These are phyloP conservation scores for Paramecium sexaurelia DNA, from an alignment of 73 alveolate species.

Conservation along the genomic window DNA sequence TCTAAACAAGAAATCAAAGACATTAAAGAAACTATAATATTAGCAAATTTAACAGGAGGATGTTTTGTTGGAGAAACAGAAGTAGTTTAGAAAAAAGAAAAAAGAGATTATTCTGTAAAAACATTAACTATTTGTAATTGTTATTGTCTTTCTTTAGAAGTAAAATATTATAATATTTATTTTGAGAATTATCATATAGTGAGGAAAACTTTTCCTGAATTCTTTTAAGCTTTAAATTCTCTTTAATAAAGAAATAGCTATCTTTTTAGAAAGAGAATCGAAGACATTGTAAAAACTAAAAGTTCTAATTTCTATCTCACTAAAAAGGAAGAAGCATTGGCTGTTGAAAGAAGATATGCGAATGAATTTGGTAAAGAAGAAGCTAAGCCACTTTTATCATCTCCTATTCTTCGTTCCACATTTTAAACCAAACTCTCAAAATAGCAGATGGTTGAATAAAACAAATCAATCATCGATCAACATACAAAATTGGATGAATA, in stretches of 20 bases:
- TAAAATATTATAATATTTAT: background rate
- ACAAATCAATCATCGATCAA: background rate
- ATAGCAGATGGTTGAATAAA: slow-evolving; percentile 23
- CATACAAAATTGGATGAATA: slow-evolving; percentile 22
- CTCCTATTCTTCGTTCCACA: slow-evolving; percentile 17
- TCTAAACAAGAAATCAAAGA: background rate
- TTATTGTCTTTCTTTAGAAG: background rate
- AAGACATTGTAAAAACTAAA: background rate
- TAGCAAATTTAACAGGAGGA: slow-evolving; percentile 45
- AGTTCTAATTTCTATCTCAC: background rate
- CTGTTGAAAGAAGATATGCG: slow-evolving; percentile 50
- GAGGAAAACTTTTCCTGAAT: slow-evolving; percentile 52
- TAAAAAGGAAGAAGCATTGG: background rate
- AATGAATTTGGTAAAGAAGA: slow-evolving; percentile 19
- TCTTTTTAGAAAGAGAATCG: background rate
- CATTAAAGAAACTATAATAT: background rate
- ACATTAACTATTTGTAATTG: background rate
- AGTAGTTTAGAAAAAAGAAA: background rate
- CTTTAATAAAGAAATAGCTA: background rate
- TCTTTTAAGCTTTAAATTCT: background rate
- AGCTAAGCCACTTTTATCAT: background rate
- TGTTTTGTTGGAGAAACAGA: slow-evolving; percentile 52
- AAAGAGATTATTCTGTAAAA: slow-evolving; percentile 44
- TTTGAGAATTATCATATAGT: slow-evolving; percentile 31
- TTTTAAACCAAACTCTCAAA: slow-evolving; percentile 4